A percentile compares a stretch with the other conserved stretches of the same genome.
Conservation (phyloP, 2,329 filamentous ascomycete genomes). For the Colletotrichum sp. region DNA sequence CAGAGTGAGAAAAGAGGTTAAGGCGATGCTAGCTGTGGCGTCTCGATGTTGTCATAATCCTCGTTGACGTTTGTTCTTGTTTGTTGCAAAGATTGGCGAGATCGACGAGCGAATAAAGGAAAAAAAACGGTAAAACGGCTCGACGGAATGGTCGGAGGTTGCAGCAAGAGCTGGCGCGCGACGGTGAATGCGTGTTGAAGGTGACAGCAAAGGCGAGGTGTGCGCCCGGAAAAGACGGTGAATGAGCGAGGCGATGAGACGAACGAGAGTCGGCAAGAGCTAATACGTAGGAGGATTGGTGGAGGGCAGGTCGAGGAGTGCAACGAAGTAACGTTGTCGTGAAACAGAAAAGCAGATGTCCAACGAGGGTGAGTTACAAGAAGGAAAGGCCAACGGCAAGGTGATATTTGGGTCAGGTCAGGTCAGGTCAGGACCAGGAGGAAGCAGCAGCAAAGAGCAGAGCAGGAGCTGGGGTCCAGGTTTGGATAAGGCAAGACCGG, state of each 20-base stretch:
- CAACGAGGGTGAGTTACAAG: background rate
- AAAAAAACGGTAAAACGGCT: background rate
- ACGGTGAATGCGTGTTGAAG: background rate
- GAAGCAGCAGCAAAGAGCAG: background rate
- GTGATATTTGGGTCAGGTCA: background rate
- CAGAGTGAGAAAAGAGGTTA: background rate
- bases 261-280: background rate
- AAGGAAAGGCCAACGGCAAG: background rate
- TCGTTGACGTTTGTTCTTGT: background rate
- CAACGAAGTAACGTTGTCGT: conserved; percentile 2
- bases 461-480: background rate
- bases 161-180: background rate
- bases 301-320: background rate
- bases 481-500: background rate
- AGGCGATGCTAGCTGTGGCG: conserved; percentile 1
- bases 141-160: background rate
- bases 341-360: background rate
- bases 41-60: background rate
- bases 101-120: background rate
- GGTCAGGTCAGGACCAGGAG: background rate
- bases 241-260: background rate
- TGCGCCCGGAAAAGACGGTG: conserved; percentile 3
- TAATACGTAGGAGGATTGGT: background rate
- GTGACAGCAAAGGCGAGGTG: background rate
- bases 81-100: background rate